A percentile compares a stretch with the other conserved stretches of the same genome.
phyloP scores from a whole-genome alignment of 805 yeast genomes.

The Tetrapisispora fleetii region DNA sequence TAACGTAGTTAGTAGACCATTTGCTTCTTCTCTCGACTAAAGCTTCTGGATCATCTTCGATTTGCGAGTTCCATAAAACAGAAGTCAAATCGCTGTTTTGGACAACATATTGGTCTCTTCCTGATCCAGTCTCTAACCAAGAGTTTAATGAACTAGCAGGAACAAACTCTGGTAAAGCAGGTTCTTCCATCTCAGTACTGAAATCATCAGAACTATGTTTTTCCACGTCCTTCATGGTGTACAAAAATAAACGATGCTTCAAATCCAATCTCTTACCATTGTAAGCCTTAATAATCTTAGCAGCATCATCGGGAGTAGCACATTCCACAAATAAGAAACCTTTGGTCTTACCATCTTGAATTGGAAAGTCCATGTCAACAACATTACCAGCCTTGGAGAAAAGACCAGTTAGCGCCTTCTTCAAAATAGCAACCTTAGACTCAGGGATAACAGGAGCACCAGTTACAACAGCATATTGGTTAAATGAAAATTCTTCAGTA shows the following conservation, averaged over 20 bases:
- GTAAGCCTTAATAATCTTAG: conserved; percentile 66
- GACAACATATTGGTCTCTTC: conserved; percentile 82
- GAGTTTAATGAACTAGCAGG: conserved; percentile 74
- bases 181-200: conserved; percentile 55
- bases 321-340: conserved; percentile 85
- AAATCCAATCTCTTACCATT: conserved; percentile 89
- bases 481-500: conserved; percentile 52
- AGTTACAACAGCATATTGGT: conserved; percentile 75
- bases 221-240: conserved; percentile 74
- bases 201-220: conserved; percentile 60
- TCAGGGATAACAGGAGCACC: conserved; percentile 96
- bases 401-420: conserved; percentile 76
- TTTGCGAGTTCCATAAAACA: conserved; percentile 75
- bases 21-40: conserved; percentile 69
- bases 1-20: conserved; percentile 82
- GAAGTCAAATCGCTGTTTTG: conserved; percentile 76
- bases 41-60: conserved; percentile 55
- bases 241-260: conserved; percentile 80
- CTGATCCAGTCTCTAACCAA: conserved; percentile 83
- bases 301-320: conserved; percentile 55
- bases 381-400: conserved; percentile 73
- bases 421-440: conserved; percentile 69
- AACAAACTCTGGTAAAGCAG: conserved; percentile 60
- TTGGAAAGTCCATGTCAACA: conserved; percentile 70
- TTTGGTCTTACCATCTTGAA: conserved; percentile 61